Conservation (phyloP, 257 asterid genomes). For the Solanum pennellii region DNA sequence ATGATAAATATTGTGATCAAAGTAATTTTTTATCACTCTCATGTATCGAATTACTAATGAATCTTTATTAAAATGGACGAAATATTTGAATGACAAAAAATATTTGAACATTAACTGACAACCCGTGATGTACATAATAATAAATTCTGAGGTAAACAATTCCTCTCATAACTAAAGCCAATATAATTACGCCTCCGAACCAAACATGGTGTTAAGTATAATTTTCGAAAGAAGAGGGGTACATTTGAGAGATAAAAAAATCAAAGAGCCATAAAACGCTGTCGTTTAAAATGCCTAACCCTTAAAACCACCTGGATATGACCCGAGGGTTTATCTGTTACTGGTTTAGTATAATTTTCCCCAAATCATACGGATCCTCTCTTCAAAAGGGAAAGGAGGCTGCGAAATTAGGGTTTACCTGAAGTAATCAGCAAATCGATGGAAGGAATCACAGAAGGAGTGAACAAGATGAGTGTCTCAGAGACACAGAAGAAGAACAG, state of each 20-base stretch:
- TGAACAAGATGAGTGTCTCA: slow-evolving; percentile 18
- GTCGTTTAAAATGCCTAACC: not conserved
- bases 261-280: not conserved
- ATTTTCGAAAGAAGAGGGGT: not conserved
- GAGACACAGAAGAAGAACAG: slow-evolving; percentile 21
- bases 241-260: not conserved
- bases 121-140: no score
- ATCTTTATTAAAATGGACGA: fast-evolving
- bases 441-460: slow-evolving; percentile 35
- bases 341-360: not conserved
- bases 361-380: not conserved
- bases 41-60: no score
- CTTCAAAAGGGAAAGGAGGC: not conserved
- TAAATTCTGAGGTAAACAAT: no score
- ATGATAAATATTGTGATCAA: not conserved
- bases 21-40: no score
- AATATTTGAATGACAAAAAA: not conserved
- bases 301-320: not conserved
- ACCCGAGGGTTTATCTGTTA: not conserved
- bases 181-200: no score
- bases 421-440: not conserved
- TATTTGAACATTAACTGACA: no score
- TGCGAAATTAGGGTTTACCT: not conserved
- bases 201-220: not conserved
- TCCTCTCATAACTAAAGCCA: no score